phyloP scores from a whole-genome alignment of 192 early-diverging fungal species.

The Jimgerdemannia lactiflua region DNA sequence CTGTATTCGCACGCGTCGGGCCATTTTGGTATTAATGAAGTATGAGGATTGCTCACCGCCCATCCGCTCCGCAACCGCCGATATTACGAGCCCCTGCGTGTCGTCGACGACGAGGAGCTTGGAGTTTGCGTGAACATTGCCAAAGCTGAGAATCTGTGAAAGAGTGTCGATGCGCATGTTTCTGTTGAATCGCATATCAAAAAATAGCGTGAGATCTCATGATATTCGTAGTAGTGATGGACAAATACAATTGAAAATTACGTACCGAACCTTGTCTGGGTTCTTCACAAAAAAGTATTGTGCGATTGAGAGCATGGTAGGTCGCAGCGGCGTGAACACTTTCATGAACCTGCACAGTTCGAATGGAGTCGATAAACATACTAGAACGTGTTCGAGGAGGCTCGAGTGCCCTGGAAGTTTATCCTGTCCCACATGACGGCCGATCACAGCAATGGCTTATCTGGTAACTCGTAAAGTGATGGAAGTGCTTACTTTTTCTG shows the following conservation, averaged over 20 bases:
- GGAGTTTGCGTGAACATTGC: constrained; percentile 73
- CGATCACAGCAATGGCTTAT: too few relatives aligned
- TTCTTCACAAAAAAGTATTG: constrained; percentile 79
- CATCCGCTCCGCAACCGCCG: constrained; percentile 82
- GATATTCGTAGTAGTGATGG: background rate
- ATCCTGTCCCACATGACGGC: too few relatives aligned
- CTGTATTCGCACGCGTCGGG: too few relatives aligned
- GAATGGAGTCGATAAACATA: background rate
- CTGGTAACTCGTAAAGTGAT: background rate
- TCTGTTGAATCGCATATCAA: constrained; percentile 26
- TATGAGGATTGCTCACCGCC: constrained; percentile 19
- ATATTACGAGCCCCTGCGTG: constrained; percentile 79
- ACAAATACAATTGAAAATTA: constrained; percentile 1
- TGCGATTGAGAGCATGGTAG: constrained; percentile 73
- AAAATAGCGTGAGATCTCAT: background rate
- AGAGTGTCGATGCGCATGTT: constrained; percentile 87
- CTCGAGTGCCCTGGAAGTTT: background rate
- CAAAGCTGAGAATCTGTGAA: constrained; percentile 81
- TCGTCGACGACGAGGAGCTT: constrained; percentile 88
- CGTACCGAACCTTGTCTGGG: constrained; percentile 61
- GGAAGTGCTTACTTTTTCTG: constrained; percentile 57
- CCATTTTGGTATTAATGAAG: too few relatives aligned
- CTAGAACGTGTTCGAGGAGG: background rate
- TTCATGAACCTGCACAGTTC: constrained; percentile 65
- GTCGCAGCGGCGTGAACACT: constrained; percentile 72